Evolutionary conservation across 805 yeast genomes (phyloP), one percentile per base, ranked within the genome.

Genomic region (Saccharomycopsis babjevae): DNA sequence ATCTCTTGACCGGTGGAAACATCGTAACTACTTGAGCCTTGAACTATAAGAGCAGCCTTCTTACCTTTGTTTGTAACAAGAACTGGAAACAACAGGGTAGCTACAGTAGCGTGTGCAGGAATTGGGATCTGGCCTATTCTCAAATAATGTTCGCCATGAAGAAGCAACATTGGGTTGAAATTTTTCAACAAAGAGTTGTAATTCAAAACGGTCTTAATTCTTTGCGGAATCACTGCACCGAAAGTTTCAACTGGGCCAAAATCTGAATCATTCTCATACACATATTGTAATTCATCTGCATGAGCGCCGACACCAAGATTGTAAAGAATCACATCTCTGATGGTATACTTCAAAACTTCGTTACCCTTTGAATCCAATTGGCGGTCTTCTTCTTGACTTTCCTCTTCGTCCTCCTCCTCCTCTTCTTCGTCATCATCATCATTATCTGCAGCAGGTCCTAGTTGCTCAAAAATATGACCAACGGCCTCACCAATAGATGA

Each of bases 121-220:
- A 93, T 78, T 61, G 96, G 94, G 77, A 81, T 84, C 72, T 85
- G 82, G 65, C 79, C 79, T 65, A 93, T 72, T 73, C 84, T 90
- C 67, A 92, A 77, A 74, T 88, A 93, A 73, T 93, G 97, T 76
- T 93, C 99, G 62, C 98, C 99, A 72, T 93, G 98, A 67, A 93
- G 80, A 69, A 93, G 79, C 74, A 86, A 79, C 83, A 90, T 86
- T 63, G 94, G 96, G 74, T 89, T 89, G 79, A 89, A 93, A 75
- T 89, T 84, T 62, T 84, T 87, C 67, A 93, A 84, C 54, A 85
- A 72, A 62, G 79, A 76, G 10, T 15, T 20, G 22, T 50, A 50
- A 38, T 57, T 50, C n/a, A 59, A n/a, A 2, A 18, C 8, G 3
- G 52, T 39, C 15, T 54, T 58, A 20, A 58, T 57, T 58, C 61